Evolutionary conservation across 2,329 filamentous ascomycete genomes (phyloP).

Genomic region (Monosporascus sp.): DNA sequence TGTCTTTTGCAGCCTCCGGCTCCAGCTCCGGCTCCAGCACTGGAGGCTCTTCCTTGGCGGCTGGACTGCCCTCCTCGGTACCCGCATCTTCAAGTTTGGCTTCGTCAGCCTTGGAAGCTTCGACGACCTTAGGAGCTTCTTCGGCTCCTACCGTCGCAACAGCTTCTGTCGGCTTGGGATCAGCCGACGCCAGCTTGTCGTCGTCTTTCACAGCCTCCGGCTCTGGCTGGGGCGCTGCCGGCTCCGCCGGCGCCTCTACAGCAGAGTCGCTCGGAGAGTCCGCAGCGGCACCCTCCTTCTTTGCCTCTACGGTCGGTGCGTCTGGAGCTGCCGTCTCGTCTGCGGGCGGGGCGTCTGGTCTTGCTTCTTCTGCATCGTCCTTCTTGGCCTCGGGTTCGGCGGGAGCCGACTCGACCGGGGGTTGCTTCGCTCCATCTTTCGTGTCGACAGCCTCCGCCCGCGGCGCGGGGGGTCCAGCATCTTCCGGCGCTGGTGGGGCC

Average conservation of each 20-base stretch:
- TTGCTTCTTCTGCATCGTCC: constrained; percentile 1
- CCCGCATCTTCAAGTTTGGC: neutral
- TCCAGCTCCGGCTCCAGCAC: neutral
- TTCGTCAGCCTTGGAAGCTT: neutral
- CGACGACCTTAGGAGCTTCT: constrained; percentile 2
- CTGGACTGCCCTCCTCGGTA: neutral
- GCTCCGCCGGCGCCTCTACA: neutral
- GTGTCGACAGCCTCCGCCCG: neutral
- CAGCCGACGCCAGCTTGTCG: neutral
- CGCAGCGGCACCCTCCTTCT: constrained; percentile 4
- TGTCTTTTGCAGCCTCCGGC: neutral
- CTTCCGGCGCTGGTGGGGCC: neutral
- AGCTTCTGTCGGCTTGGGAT: neutral
- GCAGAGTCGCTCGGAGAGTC: constrained; percentile 1
- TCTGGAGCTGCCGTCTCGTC: constrained; percentile 1
- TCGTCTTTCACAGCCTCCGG: constrained; percentile 1
- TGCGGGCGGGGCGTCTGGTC: constrained; percentile 5
- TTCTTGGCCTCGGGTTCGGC: constrained; percentile 5
- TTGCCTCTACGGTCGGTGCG: constrained; percentile 6
- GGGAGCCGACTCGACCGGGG: neutral
- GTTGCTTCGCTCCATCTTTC: neutral
- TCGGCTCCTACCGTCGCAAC: neutral
- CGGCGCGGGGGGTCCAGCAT: constrained; percentile 3
- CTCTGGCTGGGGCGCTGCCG: constrained; percentile 3
- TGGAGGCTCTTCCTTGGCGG: neutral